Percentiles rank a stretch among this genome's conserved stretches.
These are phyloP conservation scores for Paulownia fortunei DNA, from an alignment of 257 asterid species.

Conservation along the genomic window DNA sequence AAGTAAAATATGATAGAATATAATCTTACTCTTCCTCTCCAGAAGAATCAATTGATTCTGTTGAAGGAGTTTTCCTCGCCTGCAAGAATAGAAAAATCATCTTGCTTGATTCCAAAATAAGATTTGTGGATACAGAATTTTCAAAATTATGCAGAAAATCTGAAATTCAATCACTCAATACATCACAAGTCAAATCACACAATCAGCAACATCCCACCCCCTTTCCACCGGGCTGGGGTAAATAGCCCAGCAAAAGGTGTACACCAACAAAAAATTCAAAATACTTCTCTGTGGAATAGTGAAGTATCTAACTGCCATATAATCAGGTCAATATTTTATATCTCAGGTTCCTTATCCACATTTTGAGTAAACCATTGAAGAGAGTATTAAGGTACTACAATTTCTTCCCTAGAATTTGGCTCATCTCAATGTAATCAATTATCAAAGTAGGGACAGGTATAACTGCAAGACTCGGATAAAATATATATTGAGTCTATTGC, in stretches of 20 bases:
- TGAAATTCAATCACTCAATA: background rate
- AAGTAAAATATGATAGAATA: slow-evolving; percentile 23
- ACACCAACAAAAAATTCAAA: slow-evolving; percentile 6
- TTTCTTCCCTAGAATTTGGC: background rate
- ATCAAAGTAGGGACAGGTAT: background rate
- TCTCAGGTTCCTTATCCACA: slow-evolving; percentile 21
- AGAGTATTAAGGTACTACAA: too few species aligned
- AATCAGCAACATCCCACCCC: slow-evolving; percentile 4
- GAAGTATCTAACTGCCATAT: background rate
- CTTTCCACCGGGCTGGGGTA: slow-evolving; percentile 11
- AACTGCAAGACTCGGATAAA: background rate
- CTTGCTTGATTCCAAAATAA: slow-evolving; percentile 5
- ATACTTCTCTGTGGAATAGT: background rate
- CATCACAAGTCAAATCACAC: slow-evolving; percentile 3
- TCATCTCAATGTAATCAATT: background rate
- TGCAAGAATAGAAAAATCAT: slow-evolving; percentile 48
- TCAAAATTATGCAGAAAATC: slow-evolving; percentile 12
- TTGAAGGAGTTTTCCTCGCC: slow-evolving; percentile 72
- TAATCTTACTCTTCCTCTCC: slow-evolving; percentile 96
- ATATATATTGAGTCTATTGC: background rate
- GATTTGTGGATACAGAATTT: slow-evolving; percentile 14
- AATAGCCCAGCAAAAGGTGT: background rate
- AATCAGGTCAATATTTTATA: slow-evolving; percentile 1
- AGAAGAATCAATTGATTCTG: slow-evolving; percentile 82
- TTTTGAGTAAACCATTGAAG: background rate